A percentile compares a stretch with the other conserved stretches of the same genome.
These are phyloP conservation scores for Fusarium algeriense DNA, from an alignment of 2,329 filamentous ascomycete genomes.

Conservation along the genomic window DNA sequence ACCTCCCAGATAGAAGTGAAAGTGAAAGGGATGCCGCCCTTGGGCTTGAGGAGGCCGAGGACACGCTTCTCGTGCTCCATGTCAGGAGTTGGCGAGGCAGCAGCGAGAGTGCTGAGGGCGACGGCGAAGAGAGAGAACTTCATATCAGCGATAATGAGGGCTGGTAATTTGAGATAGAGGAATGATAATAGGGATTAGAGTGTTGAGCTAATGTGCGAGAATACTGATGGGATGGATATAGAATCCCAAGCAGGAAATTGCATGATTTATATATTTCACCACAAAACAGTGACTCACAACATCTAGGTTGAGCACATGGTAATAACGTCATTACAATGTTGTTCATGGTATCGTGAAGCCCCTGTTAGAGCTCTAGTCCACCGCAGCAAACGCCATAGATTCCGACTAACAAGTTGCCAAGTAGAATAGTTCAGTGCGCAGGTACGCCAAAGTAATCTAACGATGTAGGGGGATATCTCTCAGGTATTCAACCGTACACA, in stretches of 20 bases:
- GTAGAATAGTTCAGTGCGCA: constrained; percentile 5
- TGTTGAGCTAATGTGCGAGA: neutral
- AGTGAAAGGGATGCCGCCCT: constrained; percentile 44
- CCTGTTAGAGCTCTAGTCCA: constrained; percentile 10
- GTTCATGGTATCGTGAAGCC: constrained; percentile 6
- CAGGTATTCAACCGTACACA: neutral
- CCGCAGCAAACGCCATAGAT: constrained; percentile 1
- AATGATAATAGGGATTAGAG: neutral
- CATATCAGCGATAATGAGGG: constrained; percentile 34
- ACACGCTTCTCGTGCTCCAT: constrained; percentile 35
- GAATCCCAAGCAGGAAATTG: neutral
- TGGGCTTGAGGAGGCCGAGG: constrained; percentile 37
- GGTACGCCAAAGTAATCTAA: constrained; percentile 12
- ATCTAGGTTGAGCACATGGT: neutral
- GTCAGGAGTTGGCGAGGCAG: constrained; percentile 41
- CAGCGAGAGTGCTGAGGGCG: constrained; percentile 40
- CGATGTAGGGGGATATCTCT: neutral
- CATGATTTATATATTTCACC: constrained; percentile 27
- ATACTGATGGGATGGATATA: neutral
- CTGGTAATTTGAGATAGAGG: neutral
- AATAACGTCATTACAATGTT: constrained; percentile 29
- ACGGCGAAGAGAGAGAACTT: constrained; percentile 42
- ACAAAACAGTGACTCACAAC: neutral
- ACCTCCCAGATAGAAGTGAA: constrained; percentile 65
- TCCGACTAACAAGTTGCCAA: constrained; percentile 19